Evolutionary conservation across 148 eudicot species (phyloP).

Genomic region (Cornus suecica): DNA sequence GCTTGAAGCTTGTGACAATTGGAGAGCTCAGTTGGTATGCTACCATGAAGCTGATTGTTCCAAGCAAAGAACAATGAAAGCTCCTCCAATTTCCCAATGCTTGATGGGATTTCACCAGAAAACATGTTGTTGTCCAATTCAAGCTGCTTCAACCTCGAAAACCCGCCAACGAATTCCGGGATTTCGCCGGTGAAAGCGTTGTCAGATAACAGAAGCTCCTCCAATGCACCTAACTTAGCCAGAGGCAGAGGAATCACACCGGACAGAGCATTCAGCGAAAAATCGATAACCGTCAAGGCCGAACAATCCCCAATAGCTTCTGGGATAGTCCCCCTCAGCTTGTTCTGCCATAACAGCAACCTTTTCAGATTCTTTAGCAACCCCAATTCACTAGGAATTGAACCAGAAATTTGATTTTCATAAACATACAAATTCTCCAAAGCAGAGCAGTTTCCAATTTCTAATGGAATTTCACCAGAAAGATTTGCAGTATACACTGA

Average conservation of each 20-base stretch:
- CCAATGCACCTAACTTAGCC: slow-evolving; percentile 19
- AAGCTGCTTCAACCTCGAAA: slow-evolving; percentile 29
- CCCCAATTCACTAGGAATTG: slow-evolving; percentile 21
- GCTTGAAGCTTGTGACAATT: slow-evolving; percentile 33
- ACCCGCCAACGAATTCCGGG: slow-evolving; percentile 28
- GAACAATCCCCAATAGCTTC: slow-evolving; percentile 26
- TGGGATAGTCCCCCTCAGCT: slow-evolving; percentile 32
- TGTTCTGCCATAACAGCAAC: slow-evolving; percentile 34
- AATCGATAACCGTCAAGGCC: slow-evolving; percentile 25
- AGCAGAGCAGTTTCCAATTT: slow-evolving; percentile 25
- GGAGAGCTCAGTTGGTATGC: slow-evolving; percentile 29
- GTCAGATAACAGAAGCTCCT: slow-evolving; percentile 33
- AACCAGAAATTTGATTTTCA: slow-evolving; percentile 31
- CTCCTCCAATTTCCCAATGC: slow-evolving; percentile 27
- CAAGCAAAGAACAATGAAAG: slow-evolving; percentile 35
- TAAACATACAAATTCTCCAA: slow-evolving; percentile 27
- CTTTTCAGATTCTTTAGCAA: slow-evolving; percentile 24
- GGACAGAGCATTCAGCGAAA: slow-evolving; percentile 31
- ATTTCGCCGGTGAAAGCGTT: slow-evolving; percentile 28
- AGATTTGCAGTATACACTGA: slow-evolving; percentile 38
- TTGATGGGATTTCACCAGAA: slow-evolving; percentile 29
- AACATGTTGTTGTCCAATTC: slow-evolving; percentile 35
- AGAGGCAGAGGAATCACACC: slow-evolving; percentile 26
- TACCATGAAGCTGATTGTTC: slow-evolving; percentile 36
- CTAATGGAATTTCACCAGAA: slow-evolving; percentile 32